Base-by-base conservation (phyloP, 208 protist genomes). In the Phytomonas serpens region DNA sequence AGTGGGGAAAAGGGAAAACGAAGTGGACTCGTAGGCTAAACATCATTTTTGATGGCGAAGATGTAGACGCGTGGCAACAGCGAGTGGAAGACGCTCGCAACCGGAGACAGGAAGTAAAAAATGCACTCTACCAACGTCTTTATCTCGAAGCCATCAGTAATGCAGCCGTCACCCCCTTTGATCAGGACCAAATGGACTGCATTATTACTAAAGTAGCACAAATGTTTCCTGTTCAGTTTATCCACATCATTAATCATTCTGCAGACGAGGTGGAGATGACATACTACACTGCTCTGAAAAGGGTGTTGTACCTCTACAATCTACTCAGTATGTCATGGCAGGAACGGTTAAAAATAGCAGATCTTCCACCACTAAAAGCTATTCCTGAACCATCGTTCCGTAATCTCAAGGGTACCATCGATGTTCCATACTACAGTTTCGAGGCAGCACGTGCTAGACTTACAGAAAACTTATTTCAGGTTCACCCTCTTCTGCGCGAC, bases 21-120 rank as follows among this genome's bases (percentile, higher is more conserved):
- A 95, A 96, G 72, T 95, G 87, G 89, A 93, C 93, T 29, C 82
- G 81, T 31, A 82, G 94, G 27, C 81, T 97, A 33, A 97, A 97
- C 82, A 88, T 97, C 42, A 80, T 89, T 37, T 97, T 97, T 71
- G 89, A 95, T 69, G 83, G 23, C 4, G 94, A 97, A 79, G 80
- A 93, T 51, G 80, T 86, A 68, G 69, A 63, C 33, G 37, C 36
- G 67, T 97, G 93, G 92, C 73, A 83, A 68, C 77, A 89, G 61
- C 90, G 94, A 42, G 78, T 93, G 61, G 81, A 76, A 6, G 79
- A 77, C 27, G 92, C 94, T 11, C 79, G 91, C 61, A 78, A 51
- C n/a, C 89, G 90, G 71, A 89, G 91, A 64, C 61, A 69, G n/a
- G 80, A 85, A 34, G 89, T 84, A 6, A 89, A 97, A 73, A 84